Conservation (phyloP, 768 basidiomycete genomes). For the Lentinula sp. region DNA sequence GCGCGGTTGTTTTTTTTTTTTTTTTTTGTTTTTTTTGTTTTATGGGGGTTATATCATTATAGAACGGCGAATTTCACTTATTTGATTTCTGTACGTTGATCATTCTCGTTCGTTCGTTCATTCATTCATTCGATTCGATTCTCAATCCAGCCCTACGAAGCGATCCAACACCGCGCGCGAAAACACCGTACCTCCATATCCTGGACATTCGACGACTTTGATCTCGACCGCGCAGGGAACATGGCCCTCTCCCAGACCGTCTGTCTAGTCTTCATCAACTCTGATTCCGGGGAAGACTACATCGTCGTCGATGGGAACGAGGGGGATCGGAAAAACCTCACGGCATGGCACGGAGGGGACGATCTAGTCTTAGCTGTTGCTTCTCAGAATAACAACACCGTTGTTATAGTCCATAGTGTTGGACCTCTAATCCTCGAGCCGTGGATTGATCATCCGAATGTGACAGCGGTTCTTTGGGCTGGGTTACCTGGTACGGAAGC, state of each 20-base stretch:
- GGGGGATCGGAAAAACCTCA: conserved; percentile 73
- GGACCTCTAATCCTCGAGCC: conserved; percentile 55
- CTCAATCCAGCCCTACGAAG: conserved; percentile 58
- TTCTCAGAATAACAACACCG: conserved; percentile 61
- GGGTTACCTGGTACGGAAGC: conserved; percentile 64
- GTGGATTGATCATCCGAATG: conserved; percentile 70
- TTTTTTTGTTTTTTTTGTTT: too few species aligned
- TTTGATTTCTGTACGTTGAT: conserved; percentile 51
- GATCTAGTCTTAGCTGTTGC: conserved; percentile 65
- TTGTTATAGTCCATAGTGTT: conserved; percentile 62
- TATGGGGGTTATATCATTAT: too few species aligned
- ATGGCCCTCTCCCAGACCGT: conserved; percentile 47
- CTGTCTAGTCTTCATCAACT: conserved; percentile 75
- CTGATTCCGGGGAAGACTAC: conserved; percentile 82
- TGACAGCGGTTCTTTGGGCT: conserved; percentile 68
- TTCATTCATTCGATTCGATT: conserved; percentile 14
- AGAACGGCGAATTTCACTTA: conserved; percentile 69
- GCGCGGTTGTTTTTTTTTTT: too few species aligned
- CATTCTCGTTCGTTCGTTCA: too few species aligned
- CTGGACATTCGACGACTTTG: conserved; percentile 68
- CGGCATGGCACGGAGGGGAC: conserved; percentile 71
- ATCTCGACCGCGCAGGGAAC: conserved; percentile 44
- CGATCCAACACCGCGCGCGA: conserved; percentile 70
- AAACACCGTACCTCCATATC: conserved; percentile 57
- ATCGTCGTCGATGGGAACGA: conserved; percentile 76